These are phyloP conservation scores for Backusella luteola DNA, from an alignment of 192 early-diverging fungal species.

Conservation along the genomic window DNA sequence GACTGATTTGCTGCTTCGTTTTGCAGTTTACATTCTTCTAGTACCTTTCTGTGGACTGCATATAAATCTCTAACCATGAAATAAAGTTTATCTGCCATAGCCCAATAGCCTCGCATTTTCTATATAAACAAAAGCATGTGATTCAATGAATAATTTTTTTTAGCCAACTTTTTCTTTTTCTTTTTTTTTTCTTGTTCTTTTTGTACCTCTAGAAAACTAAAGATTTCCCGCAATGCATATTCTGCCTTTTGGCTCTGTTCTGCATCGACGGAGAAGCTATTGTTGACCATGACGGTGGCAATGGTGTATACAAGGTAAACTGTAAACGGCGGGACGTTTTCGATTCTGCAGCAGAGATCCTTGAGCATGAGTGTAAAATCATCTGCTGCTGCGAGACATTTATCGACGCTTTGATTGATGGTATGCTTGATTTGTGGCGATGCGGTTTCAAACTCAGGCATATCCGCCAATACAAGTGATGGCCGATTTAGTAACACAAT, in stretches of 20 bases:
- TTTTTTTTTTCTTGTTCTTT: neutral
- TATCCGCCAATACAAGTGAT: constrained; percentile 33
- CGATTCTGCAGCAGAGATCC: constrained; percentile 26
- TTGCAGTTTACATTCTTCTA: neutral
- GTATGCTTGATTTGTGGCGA: constrained; percentile 25
- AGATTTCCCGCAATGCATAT: constrained; percentile 36
- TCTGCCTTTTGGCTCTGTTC: constrained; percentile 38
- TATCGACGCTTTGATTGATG: constrained; percentile 34
- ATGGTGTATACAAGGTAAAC: constrained; percentile 46
- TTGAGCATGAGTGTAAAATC: constrained; percentile 41
- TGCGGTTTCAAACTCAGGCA: constrained; percentile 21
- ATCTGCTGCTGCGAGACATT: constrained; percentile 42
- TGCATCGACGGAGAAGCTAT: constrained; percentile 39
- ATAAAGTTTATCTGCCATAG: constrained; percentile 49
- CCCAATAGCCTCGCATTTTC: constrained; percentile 47
- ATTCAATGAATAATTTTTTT: neutral
- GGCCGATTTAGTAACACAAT: constrained; percentile 51
- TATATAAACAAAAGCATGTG: constrained; percentile 12
- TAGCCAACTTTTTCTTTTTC: too few species aligned
- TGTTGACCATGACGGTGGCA: constrained; percentile 50
- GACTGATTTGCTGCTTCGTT: neutral
- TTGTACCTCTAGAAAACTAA: constrained; percentile 19
- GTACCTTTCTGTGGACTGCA: constrained; percentile 14
- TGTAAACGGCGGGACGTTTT: constrained; percentile 42
- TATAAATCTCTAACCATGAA: constrained; percentile 49